A percentile compares a stretch with the other conserved stretches of the same genome.
Evolutionary conservation across 2,329 filamentous ascomycete species (phyloP).

Genomic region (Colletotrichum sp.): DNA sequence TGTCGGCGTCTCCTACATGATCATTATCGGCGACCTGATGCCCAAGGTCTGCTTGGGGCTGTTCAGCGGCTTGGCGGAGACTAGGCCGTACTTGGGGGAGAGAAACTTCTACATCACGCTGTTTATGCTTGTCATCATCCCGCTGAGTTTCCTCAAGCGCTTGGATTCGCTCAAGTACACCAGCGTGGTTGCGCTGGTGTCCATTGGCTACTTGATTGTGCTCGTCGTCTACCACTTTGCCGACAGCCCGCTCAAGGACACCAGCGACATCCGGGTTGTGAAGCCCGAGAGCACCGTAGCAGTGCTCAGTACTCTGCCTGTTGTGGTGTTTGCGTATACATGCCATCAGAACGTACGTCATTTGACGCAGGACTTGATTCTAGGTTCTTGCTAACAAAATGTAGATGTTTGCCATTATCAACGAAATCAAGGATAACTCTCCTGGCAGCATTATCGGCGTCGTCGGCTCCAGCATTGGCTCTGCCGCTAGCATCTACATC

Average conservation of each 20-base stretch:
- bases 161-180: constrained; percentile 98
- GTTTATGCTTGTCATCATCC: constrained; percentile 97
- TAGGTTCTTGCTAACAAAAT: constrained; percentile 29
- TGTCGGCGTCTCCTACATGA: constrained; percentile 95
- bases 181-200: constrained; percentile 86
- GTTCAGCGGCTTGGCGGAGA: constrained; percentile 63
- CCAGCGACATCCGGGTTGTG: constrained; percentile 77
- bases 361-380: neutral
- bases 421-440: constrained; percentile 88
- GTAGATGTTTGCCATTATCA: constrained; percentile 98
- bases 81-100: constrained; percentile 78
- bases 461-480: constrained; percentile 83
- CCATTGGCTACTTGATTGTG: constrained; percentile 92
- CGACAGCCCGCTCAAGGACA: constrained; percentile 76
- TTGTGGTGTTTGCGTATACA: constrained; percentile 99
- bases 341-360: constrained; percentile 90
- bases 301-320: constrained; percentile 84
- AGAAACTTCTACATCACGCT: constrained; percentile 97
- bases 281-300: constrained; percentile 80
- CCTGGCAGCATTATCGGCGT: constrained; percentile 79
- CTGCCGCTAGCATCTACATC: constrained; percentile 85
- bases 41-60: constrained; percentile 90
- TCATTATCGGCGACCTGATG: constrained; percentile 99
- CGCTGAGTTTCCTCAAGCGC: constrained; percentile 87
- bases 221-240: constrained; percentile 93